A percentile compares a stretch with the other conserved stretches of the same genome.
These are phyloP conservation scores for Aspergillus sclerotioniger DNA, from an alignment of 495 filamentous ascomycete species.

Conservation along the genomic window DNA sequence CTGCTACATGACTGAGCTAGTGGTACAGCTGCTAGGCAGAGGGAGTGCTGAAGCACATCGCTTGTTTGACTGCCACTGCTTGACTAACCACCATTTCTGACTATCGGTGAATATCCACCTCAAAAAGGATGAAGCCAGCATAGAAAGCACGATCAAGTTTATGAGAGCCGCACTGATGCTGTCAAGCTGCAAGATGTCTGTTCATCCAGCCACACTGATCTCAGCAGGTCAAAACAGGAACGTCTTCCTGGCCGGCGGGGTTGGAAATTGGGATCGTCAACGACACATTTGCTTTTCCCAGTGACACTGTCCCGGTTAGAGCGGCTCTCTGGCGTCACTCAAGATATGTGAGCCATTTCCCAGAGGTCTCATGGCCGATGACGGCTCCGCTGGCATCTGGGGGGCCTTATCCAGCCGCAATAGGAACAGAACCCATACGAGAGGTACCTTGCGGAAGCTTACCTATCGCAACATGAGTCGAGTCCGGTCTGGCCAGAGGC, in stretches of 20 bases:
- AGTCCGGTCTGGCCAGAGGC: not conserved
- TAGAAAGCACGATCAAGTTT: no score
- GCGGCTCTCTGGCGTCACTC: not conserved
- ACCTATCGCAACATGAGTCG: not conserved
- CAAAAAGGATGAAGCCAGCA: no score
- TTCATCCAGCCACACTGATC: not conserved
- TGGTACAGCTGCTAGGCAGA: no score
- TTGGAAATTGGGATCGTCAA: not conserved
- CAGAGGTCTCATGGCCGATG: not conserved
- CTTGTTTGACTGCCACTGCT: no score
- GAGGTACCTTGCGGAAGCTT: not conserved
- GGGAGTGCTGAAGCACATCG: no score
- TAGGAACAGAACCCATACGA: not conserved
- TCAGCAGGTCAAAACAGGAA: not conserved
- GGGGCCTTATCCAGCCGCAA: not conserved
- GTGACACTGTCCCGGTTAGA: not conserved
- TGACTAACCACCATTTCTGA: no score
- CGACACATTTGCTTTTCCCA: not conserved
- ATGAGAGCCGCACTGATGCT: no score
- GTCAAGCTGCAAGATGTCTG: no score
- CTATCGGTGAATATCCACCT: no score
- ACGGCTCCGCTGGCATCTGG: not conserved
- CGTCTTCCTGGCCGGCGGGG: not conserved
- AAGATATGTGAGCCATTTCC: not conserved
- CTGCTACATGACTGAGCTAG: no score